Conservation (phyloP, 2,329 filamentous ascomycete genomes). For the Fusarium longipes region DNA sequence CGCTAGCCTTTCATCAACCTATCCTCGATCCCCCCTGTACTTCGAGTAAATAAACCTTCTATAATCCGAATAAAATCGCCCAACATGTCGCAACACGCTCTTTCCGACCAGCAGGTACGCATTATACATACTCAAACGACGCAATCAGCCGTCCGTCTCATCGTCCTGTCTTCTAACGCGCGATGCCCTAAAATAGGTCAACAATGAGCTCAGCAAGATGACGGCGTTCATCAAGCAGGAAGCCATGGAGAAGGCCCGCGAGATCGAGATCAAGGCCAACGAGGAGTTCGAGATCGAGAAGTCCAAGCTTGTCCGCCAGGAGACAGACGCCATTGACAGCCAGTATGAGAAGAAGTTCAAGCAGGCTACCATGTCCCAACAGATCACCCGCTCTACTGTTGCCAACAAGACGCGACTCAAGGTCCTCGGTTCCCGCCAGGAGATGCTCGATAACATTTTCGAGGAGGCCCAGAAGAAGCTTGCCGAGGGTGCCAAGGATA, state of each 20-base stretch:
- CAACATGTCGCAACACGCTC: slow-evolving; percentile 94
- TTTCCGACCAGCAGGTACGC: slow-evolving; percentile 95
- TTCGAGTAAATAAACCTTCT: slow-evolving; percentile 21
- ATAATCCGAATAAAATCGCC: slow-evolving; percentile 36
- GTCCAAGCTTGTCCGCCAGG: slow-evolving; percentile 96
- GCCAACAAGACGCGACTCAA: slow-evolving; percentile 95
- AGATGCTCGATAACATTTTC: slow-evolving; percentile 91
- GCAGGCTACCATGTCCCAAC: slow-evolving; percentile 97
- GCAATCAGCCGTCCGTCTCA: slow-evolving; percentile 31
- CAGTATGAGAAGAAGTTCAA: slow-evolving; percentile 99
- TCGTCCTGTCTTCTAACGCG: slow-evolving; percentile 28
- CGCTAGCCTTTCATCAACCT: slow-evolving; percentile 30
- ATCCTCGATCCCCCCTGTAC: slow-evolving; percentile 8
- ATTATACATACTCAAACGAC: slow-evolving; percentile 34
- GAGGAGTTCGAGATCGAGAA: slow-evolving; percentile 99
- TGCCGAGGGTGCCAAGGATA: slow-evolving; percentile 71
- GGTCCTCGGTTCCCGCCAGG: slow-evolving; percentile 87
- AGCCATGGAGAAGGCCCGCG: slow-evolving; percentile 93
- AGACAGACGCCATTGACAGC: slow-evolving; percentile 90
- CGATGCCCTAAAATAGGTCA: slow-evolving; percentile 70
- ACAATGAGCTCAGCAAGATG: slow-evolving; percentile 99
- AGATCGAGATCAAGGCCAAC: slow-evolving; percentile 98
- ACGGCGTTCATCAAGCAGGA: slow-evolving; percentile 99
- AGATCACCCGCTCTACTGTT: slow-evolving; percentile 96
- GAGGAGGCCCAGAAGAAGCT: slow-evolving; percentile 81